phyloP scores from a whole-genome alignment of 352 stramenopile species.

The Elongisporangium prolatum region DNA sequence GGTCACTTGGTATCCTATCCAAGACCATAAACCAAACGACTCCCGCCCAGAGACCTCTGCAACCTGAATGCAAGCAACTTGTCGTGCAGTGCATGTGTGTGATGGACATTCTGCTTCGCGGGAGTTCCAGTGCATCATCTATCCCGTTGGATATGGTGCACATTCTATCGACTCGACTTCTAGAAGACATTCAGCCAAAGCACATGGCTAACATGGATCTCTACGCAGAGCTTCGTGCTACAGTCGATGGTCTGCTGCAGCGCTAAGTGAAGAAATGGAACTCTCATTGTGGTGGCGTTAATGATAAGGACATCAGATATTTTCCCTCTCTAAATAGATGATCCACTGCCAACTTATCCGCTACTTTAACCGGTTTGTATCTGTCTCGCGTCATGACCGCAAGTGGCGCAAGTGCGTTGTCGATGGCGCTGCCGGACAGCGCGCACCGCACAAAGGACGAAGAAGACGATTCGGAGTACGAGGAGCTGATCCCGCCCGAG shows the following conservation, averaged over 20 bases:
- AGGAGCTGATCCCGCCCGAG: conserved; percentile 82
- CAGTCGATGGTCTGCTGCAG: conserved; percentile 8
- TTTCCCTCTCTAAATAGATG: background rate
- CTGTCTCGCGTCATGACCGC: background rate
- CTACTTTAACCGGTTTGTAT: background rate
- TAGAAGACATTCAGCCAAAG: conserved; percentile 49
- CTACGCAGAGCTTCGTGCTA: conserved; percentile 42
- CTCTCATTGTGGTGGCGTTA: background rate
- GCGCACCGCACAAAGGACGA: conserved; percentile 25
- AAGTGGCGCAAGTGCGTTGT: background rate
- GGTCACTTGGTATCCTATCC: conserved; percentile 25
- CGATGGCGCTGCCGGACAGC: background rate
- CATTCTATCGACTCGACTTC: conserved; percentile 55
- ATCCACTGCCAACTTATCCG: background rate
- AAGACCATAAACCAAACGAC: conserved; percentile 12
- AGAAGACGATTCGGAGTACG: conserved; percentile 68
- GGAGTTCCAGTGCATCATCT: conserved; percentile 14
- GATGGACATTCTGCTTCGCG: conserved; percentile 41
- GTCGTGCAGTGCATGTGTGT: conserved; percentile 51
- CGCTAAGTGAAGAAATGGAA: no score
- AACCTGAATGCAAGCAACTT: conserved; percentile 43
- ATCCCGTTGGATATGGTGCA: conserved; percentile 47
- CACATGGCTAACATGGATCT: conserved; percentile 62
- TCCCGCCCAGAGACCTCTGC: conserved; percentile 7
- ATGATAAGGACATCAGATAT: background rate